A percentile compares a stretch with the other conserved stretches of the same genome.
Conservation (phyloP, 495 filamentous ascomycete genomes). For the Tuber borchii region DNA sequence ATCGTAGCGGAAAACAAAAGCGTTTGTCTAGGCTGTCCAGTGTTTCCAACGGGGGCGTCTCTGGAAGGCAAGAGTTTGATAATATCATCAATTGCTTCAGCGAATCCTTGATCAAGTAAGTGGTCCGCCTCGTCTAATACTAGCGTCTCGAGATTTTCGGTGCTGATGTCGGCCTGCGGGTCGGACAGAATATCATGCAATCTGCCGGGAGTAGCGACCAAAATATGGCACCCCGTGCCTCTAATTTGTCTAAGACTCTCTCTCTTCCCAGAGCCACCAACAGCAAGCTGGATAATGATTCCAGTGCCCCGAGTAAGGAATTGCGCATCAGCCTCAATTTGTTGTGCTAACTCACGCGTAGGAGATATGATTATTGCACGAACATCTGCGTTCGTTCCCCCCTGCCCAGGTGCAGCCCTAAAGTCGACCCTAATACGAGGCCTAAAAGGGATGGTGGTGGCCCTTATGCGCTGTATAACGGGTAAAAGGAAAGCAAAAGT, state of each 20-base stretch:
- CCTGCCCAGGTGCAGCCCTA: constrained; percentile 36
- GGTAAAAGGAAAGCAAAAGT: constrained; percentile 78
- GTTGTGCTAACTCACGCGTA: constrained; percentile 89
- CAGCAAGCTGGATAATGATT: constrained; percentile 73
- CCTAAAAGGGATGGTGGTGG: constrained; percentile 29
- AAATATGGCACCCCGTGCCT: constrained; percentile 71
- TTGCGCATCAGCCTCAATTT: constrained; percentile 77
- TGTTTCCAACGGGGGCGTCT: constrained; percentile 31
- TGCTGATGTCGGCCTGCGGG: constrained; percentile 54
- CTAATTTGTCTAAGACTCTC: constrained; percentile 57
- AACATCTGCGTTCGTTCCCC: constrained; percentile 53
- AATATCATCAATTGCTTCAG: constrained; percentile 68
- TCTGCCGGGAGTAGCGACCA: constrained; percentile 87
- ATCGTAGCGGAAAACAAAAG: constrained; percentile 92
- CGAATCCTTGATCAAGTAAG: constrained; percentile 82
- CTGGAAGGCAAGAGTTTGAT: constrained; percentile 58
- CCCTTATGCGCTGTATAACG: constrained; percentile 63
- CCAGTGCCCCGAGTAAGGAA: constrained; percentile 62
- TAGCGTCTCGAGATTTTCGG: constrained; percentile 67
- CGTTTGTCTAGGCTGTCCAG: constrained; percentile 65
- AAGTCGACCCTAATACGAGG: constrained; percentile 44
- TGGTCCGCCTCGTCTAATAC: constrained; percentile 95
- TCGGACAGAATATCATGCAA: constrained; percentile 79
- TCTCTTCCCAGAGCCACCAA: constrained; percentile 76
- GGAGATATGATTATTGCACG: constrained; percentile 87